Base-by-base conservation (phyloP, 805 yeast species). In the Kluyveromyces siamensis region DNA sequence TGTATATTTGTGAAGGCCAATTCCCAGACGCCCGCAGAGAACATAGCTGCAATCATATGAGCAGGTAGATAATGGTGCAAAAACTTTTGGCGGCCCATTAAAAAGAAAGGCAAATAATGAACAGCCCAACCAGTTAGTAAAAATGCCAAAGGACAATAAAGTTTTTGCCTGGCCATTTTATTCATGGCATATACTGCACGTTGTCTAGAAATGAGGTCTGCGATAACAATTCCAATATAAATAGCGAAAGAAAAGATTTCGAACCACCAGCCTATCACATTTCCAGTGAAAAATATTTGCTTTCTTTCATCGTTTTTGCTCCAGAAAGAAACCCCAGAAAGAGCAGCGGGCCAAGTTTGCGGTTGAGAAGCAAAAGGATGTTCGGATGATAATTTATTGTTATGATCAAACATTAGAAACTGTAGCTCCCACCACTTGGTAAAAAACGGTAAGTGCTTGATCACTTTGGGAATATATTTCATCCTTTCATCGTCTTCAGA, bases 331-430 rank as follows among this genome's bases (percentile, higher is more conserved):
- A 93, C 97, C 57, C 99, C 99, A 14, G 87, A 79, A 48, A 84
- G 66, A 48, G 93, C 77, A 53, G 87, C 74, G 17, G 99, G 99
- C 99, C 99, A 93, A 8, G 83, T 71, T 54, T 80, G 77, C 2
- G 99, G 99, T 53, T 80, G 82, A 5, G 97, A 88, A 9, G 97
- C 96, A 72, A 87, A 93, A 42, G 99, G 99, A 68, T 93, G 99
- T 25, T 86, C 88, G 14, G 90, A 76, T 1, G 89, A 76, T 55
- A 93, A 74, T 56, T 83, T 81, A 70, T 91, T 93, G 71, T 93
- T 93, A 61, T 90, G 96, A 52, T 81, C 79, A 73, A 93, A 89
- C 99, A 93, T 93, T 51, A 78, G 73, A 30, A 74, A 67, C 70
- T 93, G 99, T 52, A 90, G 73, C 68, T 93, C 98, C 69, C 80